Evolutionary conservation across 2,329 filamentous ascomycete genomes (phyloP).

Genomic region (Talaromyces verruculosus): DNA sequence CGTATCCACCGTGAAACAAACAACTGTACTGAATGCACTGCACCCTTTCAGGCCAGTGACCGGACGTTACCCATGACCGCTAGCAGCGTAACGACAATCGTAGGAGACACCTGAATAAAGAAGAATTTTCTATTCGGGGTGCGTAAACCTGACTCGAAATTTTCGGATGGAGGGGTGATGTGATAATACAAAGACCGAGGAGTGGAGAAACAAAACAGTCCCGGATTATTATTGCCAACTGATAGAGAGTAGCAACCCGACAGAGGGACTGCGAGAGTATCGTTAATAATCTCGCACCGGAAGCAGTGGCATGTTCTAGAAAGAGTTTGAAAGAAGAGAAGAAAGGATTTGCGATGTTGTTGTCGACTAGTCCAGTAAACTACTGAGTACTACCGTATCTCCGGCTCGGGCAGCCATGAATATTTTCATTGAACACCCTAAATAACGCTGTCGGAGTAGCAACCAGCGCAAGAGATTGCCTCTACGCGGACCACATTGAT

Average conservation of each 20-base stretch:
- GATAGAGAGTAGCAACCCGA: neutral
- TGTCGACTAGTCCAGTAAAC: neutral
- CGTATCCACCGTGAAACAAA: slow-evolving; percentile 10
- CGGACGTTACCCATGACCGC: slow-evolving; percentile 14
- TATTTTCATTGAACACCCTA: neutral
- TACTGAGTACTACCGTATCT: neutral
- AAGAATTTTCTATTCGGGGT: neutral
- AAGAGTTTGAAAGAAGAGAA: neutral
- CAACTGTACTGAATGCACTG: slow-evolving; percentile 11
- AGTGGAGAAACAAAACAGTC: neutral
- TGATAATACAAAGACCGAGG: slow-evolving; percentile 1
- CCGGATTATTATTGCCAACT: neutral
- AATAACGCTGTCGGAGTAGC: neutral
- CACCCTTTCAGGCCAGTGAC: slow-evolving; percentile 16
- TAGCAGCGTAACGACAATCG: neutral
- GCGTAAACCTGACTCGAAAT: neutral
- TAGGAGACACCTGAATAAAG: neutral
- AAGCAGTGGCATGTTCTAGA: neutral
- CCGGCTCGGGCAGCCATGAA: slow-evolving; percentile 18
- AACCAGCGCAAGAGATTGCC: neutral
- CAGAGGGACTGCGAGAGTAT: neutral
- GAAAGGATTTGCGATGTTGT: neutral
- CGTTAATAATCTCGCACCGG: no score
- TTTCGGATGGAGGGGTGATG: slow-evolving; percentile 10
- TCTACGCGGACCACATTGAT: slow-evolving; percentile 22